Conservation (phyloP, 768 basidiomycete species). For the Paxillus rubicundulus region DNA sequence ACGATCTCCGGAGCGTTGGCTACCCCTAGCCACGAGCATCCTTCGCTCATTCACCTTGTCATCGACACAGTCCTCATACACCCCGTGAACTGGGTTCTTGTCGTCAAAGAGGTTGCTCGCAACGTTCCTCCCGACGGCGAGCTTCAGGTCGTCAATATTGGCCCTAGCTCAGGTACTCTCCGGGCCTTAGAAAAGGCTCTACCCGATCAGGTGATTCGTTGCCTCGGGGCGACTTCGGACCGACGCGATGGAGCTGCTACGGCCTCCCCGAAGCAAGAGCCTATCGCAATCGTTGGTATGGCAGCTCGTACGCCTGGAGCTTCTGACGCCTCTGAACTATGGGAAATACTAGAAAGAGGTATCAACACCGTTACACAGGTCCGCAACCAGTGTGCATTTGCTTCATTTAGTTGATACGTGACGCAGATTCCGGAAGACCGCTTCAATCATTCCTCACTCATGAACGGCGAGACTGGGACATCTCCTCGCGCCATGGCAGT, state of each 20-base stretch:
- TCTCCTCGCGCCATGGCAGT: conserved; percentile 47
- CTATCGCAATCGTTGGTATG: conserved; percentile 74
- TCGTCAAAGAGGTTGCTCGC: conserved; percentile 32
- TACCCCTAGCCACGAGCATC: conserved; percentile 15
- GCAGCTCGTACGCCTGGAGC: conserved; percentile 57
- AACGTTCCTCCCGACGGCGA: conserved; percentile 9
- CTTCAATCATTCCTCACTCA: conserved; percentile 47
- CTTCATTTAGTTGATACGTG: background rate
- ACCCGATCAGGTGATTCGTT: conserved; percentile 16
- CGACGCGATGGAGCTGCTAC: background rate
- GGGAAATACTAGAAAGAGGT: conserved; percentile 58
- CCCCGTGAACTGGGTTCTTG: conserved; percentile 52
- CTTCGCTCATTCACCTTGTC: conserved; percentile 40
- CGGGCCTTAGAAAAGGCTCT: conserved; percentile 39
- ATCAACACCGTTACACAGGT: conserved; percentile 59
- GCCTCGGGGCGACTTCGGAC: conserved; percentile 15
- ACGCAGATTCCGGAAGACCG: conserved; percentile 60
- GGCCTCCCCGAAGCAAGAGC: conserved; percentile 36
- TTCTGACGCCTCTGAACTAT: conserved; percentile 43
- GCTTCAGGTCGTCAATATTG: conserved; percentile 47
- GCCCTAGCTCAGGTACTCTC: conserved; percentile 43
- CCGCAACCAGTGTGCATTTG: conserved; percentile 7
- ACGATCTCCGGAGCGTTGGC: conserved; percentile 42
- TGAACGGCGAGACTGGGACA: conserved; percentile 15
- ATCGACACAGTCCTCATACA: conserved; percentile 41